Evolutionary conservation across 2,329 filamentous ascomycete species (phyloP).

Genomic region (Diaporthe sp.): DNA sequence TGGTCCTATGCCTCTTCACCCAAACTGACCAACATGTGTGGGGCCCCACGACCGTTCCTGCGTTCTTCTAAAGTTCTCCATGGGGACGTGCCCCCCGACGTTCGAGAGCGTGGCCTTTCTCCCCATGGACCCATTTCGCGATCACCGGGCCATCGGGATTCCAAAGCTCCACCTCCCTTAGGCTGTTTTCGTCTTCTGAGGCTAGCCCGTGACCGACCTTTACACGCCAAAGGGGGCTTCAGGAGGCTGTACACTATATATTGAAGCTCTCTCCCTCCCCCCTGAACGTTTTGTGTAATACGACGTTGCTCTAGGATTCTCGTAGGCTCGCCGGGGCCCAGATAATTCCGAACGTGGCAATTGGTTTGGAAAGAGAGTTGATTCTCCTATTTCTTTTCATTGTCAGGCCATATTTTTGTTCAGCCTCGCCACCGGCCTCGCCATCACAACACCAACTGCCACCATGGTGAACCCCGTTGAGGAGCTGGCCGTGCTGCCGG

Average conservation of each 20-base stretch:
- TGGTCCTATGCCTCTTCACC: not conserved
- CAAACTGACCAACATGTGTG: constrained; percentile 3
- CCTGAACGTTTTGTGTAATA: not conserved
- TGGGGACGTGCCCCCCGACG: constrained; percentile 2
- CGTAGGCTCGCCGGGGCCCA: not conserved
- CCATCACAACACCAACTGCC: not conserved
- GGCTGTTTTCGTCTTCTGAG: not conserved
- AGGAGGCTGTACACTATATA: constrained; percentile 28
- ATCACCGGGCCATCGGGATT: constrained; percentile 3
- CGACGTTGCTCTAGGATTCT: not conserved
- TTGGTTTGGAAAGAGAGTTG: not conserved
- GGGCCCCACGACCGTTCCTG: constrained; percentile 10
- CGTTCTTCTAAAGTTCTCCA: not conserved
- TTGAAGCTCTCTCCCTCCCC: not conserved
- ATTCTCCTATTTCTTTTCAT: not conserved
- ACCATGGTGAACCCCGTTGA: not conserved
- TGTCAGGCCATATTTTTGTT: not conserved
- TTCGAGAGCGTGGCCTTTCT: constrained; percentile 25
- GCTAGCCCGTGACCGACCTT: not conserved
- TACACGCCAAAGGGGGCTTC: constrained; percentile 9
- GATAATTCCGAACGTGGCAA: too few species aligned
- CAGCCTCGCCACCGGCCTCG: constrained; percentile 11
- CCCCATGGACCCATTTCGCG: constrained; percentile 7
- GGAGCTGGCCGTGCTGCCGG: not conserved
- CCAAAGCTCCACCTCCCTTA: not conserved